Base-by-base conservation (phyloP, 1,284 basidiomycete genomes). In the Cerioporus squamosus region DNA sequence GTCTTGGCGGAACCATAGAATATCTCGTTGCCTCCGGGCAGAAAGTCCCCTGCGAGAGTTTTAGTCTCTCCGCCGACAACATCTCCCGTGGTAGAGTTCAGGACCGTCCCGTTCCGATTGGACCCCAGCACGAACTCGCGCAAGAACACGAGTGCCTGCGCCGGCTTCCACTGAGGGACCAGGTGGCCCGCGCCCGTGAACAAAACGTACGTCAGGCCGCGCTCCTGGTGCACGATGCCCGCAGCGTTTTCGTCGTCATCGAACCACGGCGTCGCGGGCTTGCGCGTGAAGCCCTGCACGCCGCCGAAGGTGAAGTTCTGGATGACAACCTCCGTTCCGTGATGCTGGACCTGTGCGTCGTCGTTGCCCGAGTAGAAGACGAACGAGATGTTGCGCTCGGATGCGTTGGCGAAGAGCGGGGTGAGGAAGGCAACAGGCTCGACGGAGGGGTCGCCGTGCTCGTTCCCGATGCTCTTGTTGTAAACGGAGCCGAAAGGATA, bases 251-350 rank as follows among this genome's bases (percentile, higher is more conserved):
- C 70, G 7, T 55, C 49, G 51, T 72, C 70, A 46, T 68, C 66
- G 47, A 59, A 66, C 70, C 70, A 90, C 0, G 84, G 81, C 2
- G 87, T 90, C 5, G 83, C 79, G 0, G 87, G 87, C 60, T 79
- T 79, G 43, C 80, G 77, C 10, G 84, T 81, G 66, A 89, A 90
- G 6, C 87, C 88, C 69, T 84, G 86, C 40, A 83, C 82, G 9
- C 84, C 86, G 26, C 87, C 86, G 61, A 88, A 73, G 8, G 72
- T 72, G 22, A 68, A 70, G 57, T 74, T 74, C 66, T 72, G 61
- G 48, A 64, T 61, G 77, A 38, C 65, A 85, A 86, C 71, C 78
- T 90, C 84, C 38, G 87, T 85, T 4, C 68, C 68, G 18, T 60
- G 63, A 51, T 68, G 59, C 40, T 63, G 53, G 24, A 66, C 65